Conservation (phyloP, 2,329 filamentous ascomycete genomes). For the Botryotinia convoluta region DNA sequence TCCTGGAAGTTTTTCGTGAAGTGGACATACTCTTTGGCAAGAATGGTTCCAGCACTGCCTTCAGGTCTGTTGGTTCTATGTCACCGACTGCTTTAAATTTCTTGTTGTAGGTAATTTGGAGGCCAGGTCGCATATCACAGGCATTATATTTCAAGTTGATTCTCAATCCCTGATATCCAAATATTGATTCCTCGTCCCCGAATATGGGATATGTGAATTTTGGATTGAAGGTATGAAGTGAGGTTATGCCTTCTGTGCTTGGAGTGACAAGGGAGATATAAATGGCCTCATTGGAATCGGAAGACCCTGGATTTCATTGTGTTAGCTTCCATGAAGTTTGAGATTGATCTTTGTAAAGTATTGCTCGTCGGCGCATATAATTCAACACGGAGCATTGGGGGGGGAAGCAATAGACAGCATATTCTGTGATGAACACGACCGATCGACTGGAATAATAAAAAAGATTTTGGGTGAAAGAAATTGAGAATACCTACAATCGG, state of each 20-base stretch:
- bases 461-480: neutral
- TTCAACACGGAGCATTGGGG: neutral
- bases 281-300: slow-evolving; percentile 51
- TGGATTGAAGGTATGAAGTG: slow-evolving; percentile 71
- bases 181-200: slow-evolving; percentile 86
- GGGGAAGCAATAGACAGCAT: neutral
- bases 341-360: neutral
- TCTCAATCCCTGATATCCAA: slow-evolving; percentile 80
- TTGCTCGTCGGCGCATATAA: neutral
- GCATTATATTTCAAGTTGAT: slow-evolving; percentile 68
- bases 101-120: slow-evolving; percentile 68
- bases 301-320: slow-evolving; percentile 31
- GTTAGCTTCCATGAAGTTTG: slow-evolving; percentile 2
- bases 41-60: slow-evolving; percentile 52
- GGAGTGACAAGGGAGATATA: slow-evolving; percentile 58
- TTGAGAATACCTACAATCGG: slow-evolving; percentile 29
- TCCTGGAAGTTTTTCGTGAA: slow-evolving; percentile 9
- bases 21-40: slow-evolving; percentile 59
- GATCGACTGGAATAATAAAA: neutral
- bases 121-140: slow-evolving; percentile 73
- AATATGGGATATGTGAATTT: slow-evolving; percentile 90
- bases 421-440: neutral
- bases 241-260: slow-evolving; percentile 50
- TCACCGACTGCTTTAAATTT: slow-evolving; percentile 70
- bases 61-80: slow-evolving; percentile 66